Percentiles rank a stretch among this genome's conserved stretches.
Evolutionary conservation across 805 yeast species (phyloP).

Genomic region (Pichia exigua): DNA sequence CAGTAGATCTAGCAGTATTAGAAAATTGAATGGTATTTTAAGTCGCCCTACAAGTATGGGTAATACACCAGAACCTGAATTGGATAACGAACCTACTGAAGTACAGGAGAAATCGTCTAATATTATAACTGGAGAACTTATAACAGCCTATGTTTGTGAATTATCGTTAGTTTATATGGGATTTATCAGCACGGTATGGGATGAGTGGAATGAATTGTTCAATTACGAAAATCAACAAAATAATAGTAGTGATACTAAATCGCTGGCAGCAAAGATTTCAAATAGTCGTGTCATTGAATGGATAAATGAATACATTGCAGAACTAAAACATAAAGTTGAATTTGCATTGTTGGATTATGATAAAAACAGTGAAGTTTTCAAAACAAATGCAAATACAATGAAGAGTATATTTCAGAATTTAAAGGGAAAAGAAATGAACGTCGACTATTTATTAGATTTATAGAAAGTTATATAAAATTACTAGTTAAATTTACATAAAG

Average conservation of each 20-base stretch:
- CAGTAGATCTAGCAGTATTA: conserved; percentile 5
- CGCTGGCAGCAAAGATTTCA: neutral
- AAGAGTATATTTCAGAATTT: conserved; percentile 54
- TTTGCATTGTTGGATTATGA: conserved; percentile 62
- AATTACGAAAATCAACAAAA: neutral
- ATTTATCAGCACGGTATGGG: conserved; percentile 4
- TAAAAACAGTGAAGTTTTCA: conserved; percentile 42
- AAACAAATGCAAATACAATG: conserved; percentile 47
- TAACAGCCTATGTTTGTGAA: conserved; percentile 8
- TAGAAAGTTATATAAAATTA: neutral
- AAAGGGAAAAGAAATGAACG: conserved; percentile 60
- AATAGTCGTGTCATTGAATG: conserved; percentile 53
- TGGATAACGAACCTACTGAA: neutral
- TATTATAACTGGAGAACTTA: conserved; percentile 2
- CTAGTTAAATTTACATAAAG: neutral
- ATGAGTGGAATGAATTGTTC: conserved; percentile 6
- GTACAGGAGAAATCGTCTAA: neutral
- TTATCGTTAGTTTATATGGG: conserved; percentile 10
- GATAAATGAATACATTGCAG: conserved; percentile 58
- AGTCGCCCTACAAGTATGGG: conserved; percentile 4
- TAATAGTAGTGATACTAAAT: neutral
- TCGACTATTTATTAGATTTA: conserved; percentile 50
- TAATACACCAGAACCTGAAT: neutral
- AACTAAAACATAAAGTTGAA: conserved; percentile 51
- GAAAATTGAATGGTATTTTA: neutral